These are phyloP conservation scores for Penicillium sp. DNA, from an alignment of 2,329 filamentous ascomycete genomes.

Conservation along the genomic window DNA sequence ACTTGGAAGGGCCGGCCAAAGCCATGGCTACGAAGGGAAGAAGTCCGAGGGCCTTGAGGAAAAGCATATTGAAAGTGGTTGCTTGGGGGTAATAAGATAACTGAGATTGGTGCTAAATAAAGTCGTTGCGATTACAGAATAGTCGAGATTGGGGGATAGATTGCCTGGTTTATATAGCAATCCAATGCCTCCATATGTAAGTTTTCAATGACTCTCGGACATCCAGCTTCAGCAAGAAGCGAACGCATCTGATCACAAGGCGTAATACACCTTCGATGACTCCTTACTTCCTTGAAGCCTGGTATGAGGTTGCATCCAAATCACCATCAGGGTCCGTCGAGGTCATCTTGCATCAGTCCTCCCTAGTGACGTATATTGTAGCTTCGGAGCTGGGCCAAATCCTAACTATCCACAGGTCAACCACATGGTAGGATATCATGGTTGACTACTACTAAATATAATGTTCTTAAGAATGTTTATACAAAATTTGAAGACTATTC, in stretches of 20 bases:
- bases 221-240: background rate
- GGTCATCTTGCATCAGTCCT: constrained; percentile 11
- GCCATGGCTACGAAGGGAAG: constrained; percentile 13
- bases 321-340: background rate
- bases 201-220: too few species aligned
- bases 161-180: constrained; percentile 4
- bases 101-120: background rate
- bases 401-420: background rate
- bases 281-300: constrained; percentile 4
- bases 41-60: constrained; percentile 4
- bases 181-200: too few species aligned
- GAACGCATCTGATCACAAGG: background rate
- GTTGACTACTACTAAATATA: too few species aligned
- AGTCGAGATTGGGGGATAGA: background rate
- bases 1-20: constrained; percentile 14
- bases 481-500: too few species aligned
- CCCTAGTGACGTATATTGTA: background rate
- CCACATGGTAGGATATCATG: background rate
- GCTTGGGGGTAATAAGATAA: constrained; percentile 1
- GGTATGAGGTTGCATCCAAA: background rate
- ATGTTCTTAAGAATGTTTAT: too few species aligned
- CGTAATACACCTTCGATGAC: background rate
- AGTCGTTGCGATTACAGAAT: background rate
- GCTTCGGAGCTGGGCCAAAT: background rate
- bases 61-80: too few species aligned